Evolutionary conservation across 2,329 filamentous ascomycete genomes (phyloP).

Genomic region (Colletotrichum endophyticum): DNA sequence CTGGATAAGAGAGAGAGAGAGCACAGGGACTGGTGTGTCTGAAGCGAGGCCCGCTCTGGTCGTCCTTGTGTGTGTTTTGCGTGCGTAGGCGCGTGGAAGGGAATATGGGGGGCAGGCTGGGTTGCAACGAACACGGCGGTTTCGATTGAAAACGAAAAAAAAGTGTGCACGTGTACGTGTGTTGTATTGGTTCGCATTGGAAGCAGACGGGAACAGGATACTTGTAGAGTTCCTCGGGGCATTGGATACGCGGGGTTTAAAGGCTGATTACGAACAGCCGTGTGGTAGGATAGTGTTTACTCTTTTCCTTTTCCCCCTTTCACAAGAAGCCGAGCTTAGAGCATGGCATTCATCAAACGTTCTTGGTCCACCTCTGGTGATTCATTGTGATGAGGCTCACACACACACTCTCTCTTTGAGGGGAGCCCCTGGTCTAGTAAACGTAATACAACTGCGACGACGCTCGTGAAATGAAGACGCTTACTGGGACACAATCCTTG

Average conservation of each 20-base stretch:
- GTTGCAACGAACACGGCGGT: not conserved
- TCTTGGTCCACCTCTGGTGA: not conserved
- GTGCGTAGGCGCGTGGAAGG: not conserved
- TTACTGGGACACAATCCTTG: constrained; percentile 5
- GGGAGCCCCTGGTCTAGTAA: not conserved
- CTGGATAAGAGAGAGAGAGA: not conserved
- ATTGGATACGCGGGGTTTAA: not conserved
- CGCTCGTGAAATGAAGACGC: not conserved
- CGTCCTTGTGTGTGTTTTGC: not conserved
- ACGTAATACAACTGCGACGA: not conserved
- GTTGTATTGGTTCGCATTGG: not conserved
- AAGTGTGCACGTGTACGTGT: not conserved
- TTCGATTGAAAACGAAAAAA: not conserved
- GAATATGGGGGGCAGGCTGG: not conserved
- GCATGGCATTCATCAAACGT: not conserved
- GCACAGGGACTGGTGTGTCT: not conserved
- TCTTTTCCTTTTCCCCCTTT: not conserved
- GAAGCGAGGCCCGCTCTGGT: not conserved
- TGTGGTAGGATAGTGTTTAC: constrained; percentile 13
- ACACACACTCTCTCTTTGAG: too few relatives aligned
- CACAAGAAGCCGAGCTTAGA: not conserved
- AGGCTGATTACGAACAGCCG: not conserved
- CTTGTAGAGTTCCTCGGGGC: not conserved
- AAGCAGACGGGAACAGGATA: not conserved
- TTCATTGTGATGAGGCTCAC: too few relatives aligned